phyloP scores from a whole-genome alignment of 2,329 filamentous ascomycete species.

The Bipolaris victoriae region DNA sequence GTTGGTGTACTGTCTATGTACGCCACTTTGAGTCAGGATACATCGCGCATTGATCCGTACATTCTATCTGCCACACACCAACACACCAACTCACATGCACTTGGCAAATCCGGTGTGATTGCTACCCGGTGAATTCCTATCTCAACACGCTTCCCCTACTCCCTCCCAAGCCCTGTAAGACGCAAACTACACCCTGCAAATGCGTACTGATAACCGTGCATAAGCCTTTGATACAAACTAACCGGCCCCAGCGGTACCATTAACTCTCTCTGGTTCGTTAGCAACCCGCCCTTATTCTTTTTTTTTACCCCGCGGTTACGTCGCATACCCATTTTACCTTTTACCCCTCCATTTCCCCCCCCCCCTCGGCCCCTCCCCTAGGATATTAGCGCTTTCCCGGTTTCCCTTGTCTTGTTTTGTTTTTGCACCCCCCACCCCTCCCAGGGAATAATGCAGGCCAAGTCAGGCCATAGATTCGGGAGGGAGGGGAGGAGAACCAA shows the following conservation, averaged over 20 bases:
- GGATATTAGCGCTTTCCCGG: constrained; percentile 5
- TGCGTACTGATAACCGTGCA: constrained; percentile 32
- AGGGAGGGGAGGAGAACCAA: no score
- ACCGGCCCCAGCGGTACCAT: constrained; percentile 17
- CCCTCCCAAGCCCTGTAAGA: constrained; percentile 2
- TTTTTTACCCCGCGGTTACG: constrained; percentile 21
- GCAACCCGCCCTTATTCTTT: background rate
- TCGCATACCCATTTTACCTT: constrained; percentile 1
- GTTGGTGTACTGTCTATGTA: background rate
- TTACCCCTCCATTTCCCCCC: constrained; percentile 17
- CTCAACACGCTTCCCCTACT: constrained; percentile 7
- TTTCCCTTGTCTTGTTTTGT: background rate
- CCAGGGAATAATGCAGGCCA: background rate
- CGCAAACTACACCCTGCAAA: background rate
- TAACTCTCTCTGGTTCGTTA: constrained; percentile 12
- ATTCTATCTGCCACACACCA: constrained; percentile 3
- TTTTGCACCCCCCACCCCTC: no score
- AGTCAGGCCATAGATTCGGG: no score
- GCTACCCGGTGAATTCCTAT: constrained; percentile 14
- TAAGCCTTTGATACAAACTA: constrained; percentile 22
- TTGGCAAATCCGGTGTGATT: background rate
- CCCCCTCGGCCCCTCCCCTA: background rate
- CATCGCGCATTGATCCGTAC: constrained; percentile 16
- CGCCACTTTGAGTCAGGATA: constrained; percentile 13
- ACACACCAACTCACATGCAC: background rate